A percentile compares a stretch with the other conserved stretches of the same genome.
These are phyloP conservation scores for Nannochloropsis gaditana DNA, from an alignment of 108 stramenopile species.

Conservation along the genomic window DNA sequence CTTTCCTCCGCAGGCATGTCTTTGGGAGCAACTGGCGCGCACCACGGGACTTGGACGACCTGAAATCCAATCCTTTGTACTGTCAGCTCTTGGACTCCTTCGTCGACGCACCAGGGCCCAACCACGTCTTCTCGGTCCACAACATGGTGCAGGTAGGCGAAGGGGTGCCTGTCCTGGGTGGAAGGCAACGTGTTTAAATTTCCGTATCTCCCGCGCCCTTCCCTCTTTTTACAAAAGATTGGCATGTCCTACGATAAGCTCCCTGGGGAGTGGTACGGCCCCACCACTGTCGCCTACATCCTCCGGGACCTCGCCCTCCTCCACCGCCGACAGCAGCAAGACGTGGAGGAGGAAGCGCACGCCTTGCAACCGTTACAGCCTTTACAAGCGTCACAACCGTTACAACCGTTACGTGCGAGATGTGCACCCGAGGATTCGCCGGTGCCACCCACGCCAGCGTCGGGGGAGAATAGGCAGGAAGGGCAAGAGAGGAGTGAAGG, in stretches of 20 bases:
- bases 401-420: neutral
- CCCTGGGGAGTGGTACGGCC: constrained; percentile 61
- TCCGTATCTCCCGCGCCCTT: neutral
- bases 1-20: neutral
- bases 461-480: neutral
- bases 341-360: neutral
- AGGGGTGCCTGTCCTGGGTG: too few relatives aligned
- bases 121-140: constrained; percentile 45
- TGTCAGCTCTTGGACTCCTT: constrained; percentile 45
- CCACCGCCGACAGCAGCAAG: neutral
- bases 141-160: constrained; percentile 45
- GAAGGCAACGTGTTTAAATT: neutral
- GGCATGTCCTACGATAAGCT: constrained; percentile 57
- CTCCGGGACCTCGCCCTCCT: constrained; percentile 51
- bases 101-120: constrained; percentile 47
- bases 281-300: constrained; percentile 52
- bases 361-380: neutral
- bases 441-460: too few relatives aligned
- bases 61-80: constrained; percentile 30
- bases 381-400: neutral
- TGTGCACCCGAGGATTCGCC: too few relatives aligned
- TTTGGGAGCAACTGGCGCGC: constrained; percentile 39
- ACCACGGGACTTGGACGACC: constrained; percentile 30
- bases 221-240: constrained; percentile 25
- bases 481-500: neutral